A percentile compares a stretch with the other conserved stretches of the same genome.
These are phyloP conservation scores for Alternaria burnsii DNA, from an alignment of 2,329 filamentous ascomycete species.

Conservation along the genomic window DNA sequence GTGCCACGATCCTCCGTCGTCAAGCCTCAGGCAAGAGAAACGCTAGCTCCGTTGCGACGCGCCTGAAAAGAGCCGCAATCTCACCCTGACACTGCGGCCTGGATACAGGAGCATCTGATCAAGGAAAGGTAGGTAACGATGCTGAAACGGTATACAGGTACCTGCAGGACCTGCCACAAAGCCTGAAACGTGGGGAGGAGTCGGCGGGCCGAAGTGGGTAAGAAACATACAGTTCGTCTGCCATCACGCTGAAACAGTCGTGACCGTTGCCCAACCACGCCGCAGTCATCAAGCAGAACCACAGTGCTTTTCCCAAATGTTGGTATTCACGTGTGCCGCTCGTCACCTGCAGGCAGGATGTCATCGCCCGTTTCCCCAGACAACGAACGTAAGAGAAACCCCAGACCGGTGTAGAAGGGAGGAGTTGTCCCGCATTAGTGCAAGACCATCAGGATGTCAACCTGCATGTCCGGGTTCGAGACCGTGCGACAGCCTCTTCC, in stretches of 20 bases:
- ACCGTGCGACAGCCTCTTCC: constrained; percentile 6
- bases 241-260: constrained; percentile 31
- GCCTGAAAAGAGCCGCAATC: neutral
- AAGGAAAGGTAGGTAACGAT: constrained; percentile 10
- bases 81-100: neutral
- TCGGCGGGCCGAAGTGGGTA: constrained; percentile 9
- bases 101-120: neutral
- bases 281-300: constrained; percentile 7
- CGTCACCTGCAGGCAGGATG: constrained; percentile 12
- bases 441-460: constrained; percentile 3
- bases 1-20: neutral
- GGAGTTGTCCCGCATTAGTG: constrained; percentile 21
- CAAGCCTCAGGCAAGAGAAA: neutral
- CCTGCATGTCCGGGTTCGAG: constrained; percentile 15
- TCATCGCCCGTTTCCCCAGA: constrained; percentile 19
- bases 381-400: constrained; percentile 21
- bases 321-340: constrained; percentile 16
- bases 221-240: constrained; percentile 15
- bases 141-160: constrained; percentile 39
- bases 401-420: constrained; percentile 6
- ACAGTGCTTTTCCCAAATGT: constrained; percentile 9
- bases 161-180: constrained; percentile 41
- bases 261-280: constrained; percentile 17
- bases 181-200: constrained; percentile 37
- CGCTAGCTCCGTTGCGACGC: neutral